Evolutionary conservation across 805 yeast species (phyloP), one percentile per base, ranked within the genome.

Genomic region (Spathaspora boniae): DNA sequence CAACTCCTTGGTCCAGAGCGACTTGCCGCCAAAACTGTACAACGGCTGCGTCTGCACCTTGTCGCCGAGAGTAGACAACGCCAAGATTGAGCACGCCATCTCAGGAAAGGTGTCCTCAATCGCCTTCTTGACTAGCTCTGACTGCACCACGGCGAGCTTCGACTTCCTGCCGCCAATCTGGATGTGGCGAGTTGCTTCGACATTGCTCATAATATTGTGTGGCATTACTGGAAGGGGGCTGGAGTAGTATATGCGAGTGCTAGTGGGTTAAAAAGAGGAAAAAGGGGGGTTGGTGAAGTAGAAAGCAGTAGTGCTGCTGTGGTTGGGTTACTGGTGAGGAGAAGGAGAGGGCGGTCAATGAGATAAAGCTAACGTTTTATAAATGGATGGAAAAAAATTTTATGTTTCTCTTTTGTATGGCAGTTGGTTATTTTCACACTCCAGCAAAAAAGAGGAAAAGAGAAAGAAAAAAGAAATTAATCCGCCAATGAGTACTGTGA

Each of bases 1-100:
- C 38, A 93, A 70, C 60, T 93, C 98, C 54, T 86, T 85, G 3
- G 98, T 93, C 98, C 98, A 93, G 16, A 93, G 60, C 0, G 96
- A 79, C 58, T 93, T 93, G 17, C 98, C 98, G 28, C 97, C 98
- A 62, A 93, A 93, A 4, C 95, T 77, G 59, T 91, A 93, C 33
- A 93, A 68, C 6, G 98, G 96, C 54, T 78, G 81, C 53, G 72
- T 75, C 54, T 80, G 93, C 20, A 84, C 81, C 53, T 86, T 83
- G 65, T 93, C 98, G 17, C 98, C 98, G 23, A 93, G 68, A 1
- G 98, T 91, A 35, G 82, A 74, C 25, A 86, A 71, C 3, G 95
- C 89, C 9, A 85, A 61, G 16, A 93, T 81, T 18, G 88, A 80
- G 54, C 89, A 82, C n/a, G 70, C 58, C 35, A 80, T 62, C 18